Evolutionary conservation across 441 rosid genomes (phyloP).

Genomic region (Croton setiger): DNA sequence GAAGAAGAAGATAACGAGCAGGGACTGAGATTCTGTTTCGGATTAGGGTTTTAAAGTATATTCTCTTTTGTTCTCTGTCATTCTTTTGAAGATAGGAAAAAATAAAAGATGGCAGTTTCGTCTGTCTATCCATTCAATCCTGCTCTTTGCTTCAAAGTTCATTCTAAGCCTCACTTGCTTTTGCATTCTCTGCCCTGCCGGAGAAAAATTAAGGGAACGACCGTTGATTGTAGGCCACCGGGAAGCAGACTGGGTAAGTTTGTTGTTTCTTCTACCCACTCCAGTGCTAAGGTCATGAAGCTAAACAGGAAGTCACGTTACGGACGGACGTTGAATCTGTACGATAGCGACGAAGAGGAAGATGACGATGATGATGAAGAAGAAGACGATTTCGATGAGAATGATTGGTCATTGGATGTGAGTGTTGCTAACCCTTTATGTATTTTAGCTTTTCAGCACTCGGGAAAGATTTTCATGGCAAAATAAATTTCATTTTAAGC

Average conservation of each 20-base stretch:
- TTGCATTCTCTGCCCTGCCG: neutral
- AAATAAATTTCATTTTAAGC: too few relatives aligned
- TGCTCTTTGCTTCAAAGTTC: neutral
- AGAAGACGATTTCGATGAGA: slow-evolving; percentile 27
- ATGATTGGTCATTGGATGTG: slow-evolving; percentile 56
- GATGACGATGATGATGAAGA: slow-evolving; percentile 39
- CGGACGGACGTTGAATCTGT: slow-evolving; percentile 48
- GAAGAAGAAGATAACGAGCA: neutral
- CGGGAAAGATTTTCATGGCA: too few relatives aligned
- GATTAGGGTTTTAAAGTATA: slow-evolving; percentile 40
- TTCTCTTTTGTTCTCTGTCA: slow-evolving; percentile 21
- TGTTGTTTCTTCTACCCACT: slow-evolving; percentile 52
- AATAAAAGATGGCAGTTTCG: slow-evolving; percentile 24
- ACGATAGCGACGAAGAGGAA: slow-evolving; percentile 44
- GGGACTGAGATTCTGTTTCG: neutral
- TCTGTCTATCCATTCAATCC: slow-evolving; percentile 16
- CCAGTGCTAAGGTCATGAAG: slow-evolving; percentile 77
- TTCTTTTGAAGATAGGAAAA: too few relatives aligned
- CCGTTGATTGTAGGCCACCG: neutral
- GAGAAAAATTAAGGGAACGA: neutral
- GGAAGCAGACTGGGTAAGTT: slow-evolving; percentile 24
- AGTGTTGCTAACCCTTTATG: slow-evolving; percentile 23
- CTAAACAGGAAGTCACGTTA: slow-evolving; percentile 58
- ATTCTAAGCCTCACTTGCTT: slow-evolving; percentile 1
- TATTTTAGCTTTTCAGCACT: too few relatives aligned